Percentiles rank a stretch among this genome's conserved stretches.
These are phyloP conservation scores for Fragaria ananassa DNA, from an alignment of 306 rosid species.

Conservation along the genomic window DNA sequence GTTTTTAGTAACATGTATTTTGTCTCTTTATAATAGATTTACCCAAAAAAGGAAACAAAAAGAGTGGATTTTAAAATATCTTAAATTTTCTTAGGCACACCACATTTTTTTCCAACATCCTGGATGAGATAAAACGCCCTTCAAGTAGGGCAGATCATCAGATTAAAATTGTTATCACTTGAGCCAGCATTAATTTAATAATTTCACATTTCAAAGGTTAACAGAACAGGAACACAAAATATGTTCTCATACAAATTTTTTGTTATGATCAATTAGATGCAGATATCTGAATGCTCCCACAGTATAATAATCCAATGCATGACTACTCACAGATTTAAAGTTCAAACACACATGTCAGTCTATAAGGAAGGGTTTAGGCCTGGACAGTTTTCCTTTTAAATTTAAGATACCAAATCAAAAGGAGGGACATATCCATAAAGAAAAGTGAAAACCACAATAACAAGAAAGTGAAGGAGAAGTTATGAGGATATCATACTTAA, in stretches of 20 bases:
- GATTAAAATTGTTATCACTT: background rate
- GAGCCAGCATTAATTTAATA: background rate
- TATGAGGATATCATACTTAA: conserved; percentile 43
- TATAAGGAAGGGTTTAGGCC: background rate
- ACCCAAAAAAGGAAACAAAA: no score
- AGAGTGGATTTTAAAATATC: no score
- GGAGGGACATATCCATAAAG: background rate
- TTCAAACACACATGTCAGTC: background rate
- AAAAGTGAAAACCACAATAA: background rate
- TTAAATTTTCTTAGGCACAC: no score
- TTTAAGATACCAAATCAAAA: background rate
- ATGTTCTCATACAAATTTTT: background rate
- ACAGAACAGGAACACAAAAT: background rate
- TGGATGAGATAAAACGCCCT: no score
- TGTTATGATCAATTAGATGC: background rate
- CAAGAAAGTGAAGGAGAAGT: background rate
- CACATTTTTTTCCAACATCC: no score
- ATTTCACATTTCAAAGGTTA: background rate
- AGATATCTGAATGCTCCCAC: background rate
- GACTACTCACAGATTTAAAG: background rate
- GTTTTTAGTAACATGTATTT: no score
- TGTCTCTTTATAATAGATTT: no score
- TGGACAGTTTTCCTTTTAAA: background rate
- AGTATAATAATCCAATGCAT: background rate
- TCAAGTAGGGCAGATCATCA: no score